Evolutionary conservation across 345 rosid species (phyloP), one percentile per base, ranked within the genome.

Genomic region (Salix exigua): DNA sequence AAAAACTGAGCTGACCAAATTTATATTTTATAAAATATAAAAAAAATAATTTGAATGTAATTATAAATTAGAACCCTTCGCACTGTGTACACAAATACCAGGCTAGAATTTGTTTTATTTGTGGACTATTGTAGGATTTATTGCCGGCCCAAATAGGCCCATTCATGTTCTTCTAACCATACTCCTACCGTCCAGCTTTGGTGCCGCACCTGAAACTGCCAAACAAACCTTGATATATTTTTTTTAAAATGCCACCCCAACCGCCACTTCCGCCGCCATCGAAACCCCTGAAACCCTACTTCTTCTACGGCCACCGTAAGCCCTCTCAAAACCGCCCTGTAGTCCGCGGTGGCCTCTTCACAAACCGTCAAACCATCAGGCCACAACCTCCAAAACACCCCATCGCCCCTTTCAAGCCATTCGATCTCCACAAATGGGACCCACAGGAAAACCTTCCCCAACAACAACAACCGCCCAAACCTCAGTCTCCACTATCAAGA

Each of bases 321-420:
- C 93, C 99, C n/a, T 90, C 95, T 37, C 94, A 79, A 10, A 89
- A 91, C 83, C 92, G 94, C 71, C 94, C 97, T 4, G 81, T 85
- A 21, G 94, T 91, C 83, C 85, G 82, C 72, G 97, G 97, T n/a
- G 93, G 96, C 67, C 85, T 91, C 81, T 88, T 90, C 85, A 84
- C 97, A 76, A 93, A 94, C 68, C 96, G 91, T 79, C 87, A 84
- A 61, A 70, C 86, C 71, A 58, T 88, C 61, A 40, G 67, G 35
- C 46, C 53, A 58, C 74, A 63, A 71, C 38, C 73, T 42, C 68
- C 53, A 23, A 31, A 40, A 42, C 8, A 0, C 75, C 68, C 75
- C 19, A 44, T 37, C 44, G 46, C 87, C 62, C 26, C 33, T 23
- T 61, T 73, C 26, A 74, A 74, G 6, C 86, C 89, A 67, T 95